Evolutionary conservation across 1,284 basidiomycete genomes (phyloP), one percentile per base, ranked within the genome.

Genomic region (Coniferiporia sulphurascens): DNA sequence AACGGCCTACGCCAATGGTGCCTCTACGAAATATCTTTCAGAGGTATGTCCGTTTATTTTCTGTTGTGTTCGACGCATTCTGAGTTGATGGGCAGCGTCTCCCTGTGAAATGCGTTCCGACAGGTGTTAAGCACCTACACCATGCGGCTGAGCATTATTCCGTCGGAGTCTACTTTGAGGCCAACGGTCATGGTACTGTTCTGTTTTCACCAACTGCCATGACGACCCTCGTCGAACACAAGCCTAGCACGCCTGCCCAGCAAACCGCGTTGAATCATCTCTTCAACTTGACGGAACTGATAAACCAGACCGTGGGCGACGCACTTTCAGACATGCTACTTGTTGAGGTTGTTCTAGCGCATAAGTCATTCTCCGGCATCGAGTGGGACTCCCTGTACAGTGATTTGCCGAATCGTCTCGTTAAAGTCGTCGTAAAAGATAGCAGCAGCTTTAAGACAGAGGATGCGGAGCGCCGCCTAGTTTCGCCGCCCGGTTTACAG

Each of bases 241-340:
- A 88, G 65, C 89, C 93, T 1, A 81, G 84, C 32, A 91, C 89
- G 1, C 89, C 92, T 15, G 86, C 90, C 8, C 86, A 93, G 65
- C 83, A 84, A 13, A 90, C 86, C 7, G 91, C 92, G 38, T 81
- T 94, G 48, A 83, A 82, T 55, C 84, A 95, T 69, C 77, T 98
- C 32, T 74, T 82, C 53, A 87, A 88, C 64, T 78, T 98, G 61
- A 86, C 87, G 10, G 80, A 91, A 41, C 77, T 99, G 49, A 96
- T 99, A 76, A 99, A 99, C 70, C 97, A 99, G 74, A 97, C 97
- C 4, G 97, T 99, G 36, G 97, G 97, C 6, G 97, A 99, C 73
- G 96, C 95, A 0, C 78, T 99, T 13, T 95, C 93, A 9, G 97
- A 99, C 73, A 89, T 98, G 84, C 85, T 99, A 38, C 84, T 99